Evolutionary conservation across 257 asterid genomes (phyloP), one percentile per base, ranked within the genome.

Genomic region (Avicennia marina): DNA sequence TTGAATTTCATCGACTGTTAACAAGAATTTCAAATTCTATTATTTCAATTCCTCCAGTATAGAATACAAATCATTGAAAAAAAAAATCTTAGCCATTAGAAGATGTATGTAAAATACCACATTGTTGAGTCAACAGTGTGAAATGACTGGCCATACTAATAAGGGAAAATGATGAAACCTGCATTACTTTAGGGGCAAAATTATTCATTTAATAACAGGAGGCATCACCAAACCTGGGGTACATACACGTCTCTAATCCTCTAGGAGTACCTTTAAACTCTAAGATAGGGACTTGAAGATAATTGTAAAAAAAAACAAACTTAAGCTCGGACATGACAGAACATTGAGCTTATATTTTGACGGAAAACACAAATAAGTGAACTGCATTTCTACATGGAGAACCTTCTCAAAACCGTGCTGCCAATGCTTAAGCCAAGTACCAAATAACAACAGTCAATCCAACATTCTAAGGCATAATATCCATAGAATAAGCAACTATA

Each of bases 1-100:
- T 58, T 60, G 15, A 51, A 69, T 54, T 70, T 50, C 0, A 62
- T 56, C 52, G 59, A 53, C 47, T 9, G n/a, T 56, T 39, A 43
- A 22, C 27, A 65, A 61, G 54, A 56, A 11, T 21, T 29, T 13
- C n/a, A 53, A 56, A 56, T 11, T 27, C 5, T n/a, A 6, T n/a
- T 7, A 58, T 4, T 41, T 0, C 13, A 39, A 36, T 27, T 7
- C 41, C 12, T n/a, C 6, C 15, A 32, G 4, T 5, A 47, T 7
- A 1, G 11, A 18, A 5, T 4, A 21, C 12, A 19, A 20, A 36
- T 5, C 13, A 36, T 7, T 36, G 12, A 11, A 2, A 5, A 7
- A 5, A 36, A 36, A 2, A 3, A 29, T 29, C 41, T 12, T 11
- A 36, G 41, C 41, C 41, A 36, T 36, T 36, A 36, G 10, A 7